Evolutionary conservation across 1,284 basidiomycete genomes (phyloP).

Genomic region (Marasmius fiardii): DNA sequence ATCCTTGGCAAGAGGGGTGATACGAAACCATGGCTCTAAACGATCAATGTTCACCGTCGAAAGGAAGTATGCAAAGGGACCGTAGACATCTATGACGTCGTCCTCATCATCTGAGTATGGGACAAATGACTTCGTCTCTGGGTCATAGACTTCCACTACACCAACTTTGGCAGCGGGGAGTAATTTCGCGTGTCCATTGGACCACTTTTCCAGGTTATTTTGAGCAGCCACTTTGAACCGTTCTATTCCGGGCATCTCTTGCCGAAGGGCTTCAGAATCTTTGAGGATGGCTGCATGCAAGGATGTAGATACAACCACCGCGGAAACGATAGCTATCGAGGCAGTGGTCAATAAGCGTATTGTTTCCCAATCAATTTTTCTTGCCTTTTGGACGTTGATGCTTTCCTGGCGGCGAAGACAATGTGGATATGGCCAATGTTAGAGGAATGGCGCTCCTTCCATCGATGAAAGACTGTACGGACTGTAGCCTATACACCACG

Average conservation of each 20-base stretch:
- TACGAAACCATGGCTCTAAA: slow-evolving; percentile 67
- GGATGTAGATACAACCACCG: slow-evolving; percentile 72
- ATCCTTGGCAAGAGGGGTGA: slow-evolving; percentile 62
- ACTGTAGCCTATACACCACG: slow-evolving; percentile 47
- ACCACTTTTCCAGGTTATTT: slow-evolving; percentile 76
- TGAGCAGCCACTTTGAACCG: slow-evolving; percentile 85
- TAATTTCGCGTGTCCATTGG: slow-evolving; percentile 57
- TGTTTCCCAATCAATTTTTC: not conserved
- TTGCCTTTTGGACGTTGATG: slow-evolving; percentile 20
- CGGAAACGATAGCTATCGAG: slow-evolving; percentile 35
- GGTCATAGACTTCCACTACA: slow-evolving; percentile 63
- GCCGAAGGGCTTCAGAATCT: slow-evolving; percentile 76
- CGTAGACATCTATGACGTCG: slow-evolving; percentile 47
- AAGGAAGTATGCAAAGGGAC: slow-evolving; percentile 87
- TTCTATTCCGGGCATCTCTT: slow-evolving; percentile 70
- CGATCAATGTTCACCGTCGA: slow-evolving; percentile 77
- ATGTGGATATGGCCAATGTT: slow-evolving; percentile 54
- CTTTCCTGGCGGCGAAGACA: slow-evolving; percentile 32
- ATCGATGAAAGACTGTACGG: slow-evolving; percentile 46
- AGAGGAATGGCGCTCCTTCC: slow-evolving; percentile 39
- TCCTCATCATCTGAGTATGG: slow-evolving; percentile 33
- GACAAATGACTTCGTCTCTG: slow-evolving; percentile 45
- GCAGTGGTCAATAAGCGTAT: not conserved
- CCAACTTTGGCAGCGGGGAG: slow-evolving; percentile 35
- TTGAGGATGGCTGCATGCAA: slow-evolving; percentile 87